phyloP scores from a whole-genome alignment of 116 monocot species.

The Zostera marina region DNA sequence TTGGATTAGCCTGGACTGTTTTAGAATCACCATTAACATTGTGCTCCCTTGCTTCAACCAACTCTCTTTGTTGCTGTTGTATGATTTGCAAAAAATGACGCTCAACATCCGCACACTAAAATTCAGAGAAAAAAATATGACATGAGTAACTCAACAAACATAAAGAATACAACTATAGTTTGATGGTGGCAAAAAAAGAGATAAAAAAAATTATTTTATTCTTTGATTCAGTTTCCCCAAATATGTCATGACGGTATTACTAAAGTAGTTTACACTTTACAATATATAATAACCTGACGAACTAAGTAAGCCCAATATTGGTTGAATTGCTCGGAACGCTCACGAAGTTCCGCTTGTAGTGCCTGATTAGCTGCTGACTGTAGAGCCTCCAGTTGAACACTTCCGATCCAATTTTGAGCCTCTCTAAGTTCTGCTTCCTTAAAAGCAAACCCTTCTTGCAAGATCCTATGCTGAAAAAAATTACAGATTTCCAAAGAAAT shows the following conservation, averaged over 20 bases:
- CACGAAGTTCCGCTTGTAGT: slow-evolving; percentile 63
- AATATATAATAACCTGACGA: slow-evolving; percentile 31
- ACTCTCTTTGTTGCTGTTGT: slow-evolving; percentile 71
- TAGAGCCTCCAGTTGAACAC: slow-evolving; percentile 61
- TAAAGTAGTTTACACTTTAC: not conserved
- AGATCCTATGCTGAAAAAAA: slow-evolving; percentile 57
- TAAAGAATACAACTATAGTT: not conserved
- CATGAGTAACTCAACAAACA: not conserved
- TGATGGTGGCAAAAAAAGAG: not conserved
- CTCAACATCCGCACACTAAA: slow-evolving; percentile 69
- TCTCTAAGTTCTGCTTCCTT: slow-evolving; percentile 92
- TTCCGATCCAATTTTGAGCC: slow-evolving; percentile 68
- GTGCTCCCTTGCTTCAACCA: slow-evolving; percentile 39
- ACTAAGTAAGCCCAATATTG: slow-evolving; percentile 55
- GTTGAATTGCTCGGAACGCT: slow-evolving; percentile 65
- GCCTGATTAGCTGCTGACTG: slow-evolving; percentile 53
- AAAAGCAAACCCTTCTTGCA: slow-evolving; percentile 59
- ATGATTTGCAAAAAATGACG: slow-evolving; percentile 63
- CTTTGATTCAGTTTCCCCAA: not conserved
- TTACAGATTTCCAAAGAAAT: not conserved
- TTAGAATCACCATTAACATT: slow-evolving; percentile 34
- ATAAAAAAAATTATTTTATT: not conserved
- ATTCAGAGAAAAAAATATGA: not conserved
- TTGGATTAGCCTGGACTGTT: slow-evolving; percentile 15
- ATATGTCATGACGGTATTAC: not conserved